Conservation (phyloP, 129 eudicot species). For the Flaveria trinervia region DNA sequence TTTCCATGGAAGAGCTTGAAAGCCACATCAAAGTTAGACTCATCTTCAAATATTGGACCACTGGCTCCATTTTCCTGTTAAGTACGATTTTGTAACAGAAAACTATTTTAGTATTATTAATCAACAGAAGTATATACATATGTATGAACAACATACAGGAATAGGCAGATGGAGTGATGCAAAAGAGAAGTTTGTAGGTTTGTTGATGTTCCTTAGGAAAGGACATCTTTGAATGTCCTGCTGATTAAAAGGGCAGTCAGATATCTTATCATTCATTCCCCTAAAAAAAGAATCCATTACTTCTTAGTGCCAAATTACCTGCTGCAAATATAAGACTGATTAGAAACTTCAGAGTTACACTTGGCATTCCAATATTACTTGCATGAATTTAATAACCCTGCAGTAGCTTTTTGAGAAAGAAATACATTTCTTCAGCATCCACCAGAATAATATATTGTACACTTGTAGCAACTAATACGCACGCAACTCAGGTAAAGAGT, state of each 20-base stretch:
- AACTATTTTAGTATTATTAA: not conserved
- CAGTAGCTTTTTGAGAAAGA: no score
- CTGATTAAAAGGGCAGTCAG: constrained; percentile 48
- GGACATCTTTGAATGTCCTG: constrained; percentile 66
- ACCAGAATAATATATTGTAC: not conserved
- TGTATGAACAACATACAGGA: constrained; percentile 45
- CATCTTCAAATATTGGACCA: constrained; percentile 95
- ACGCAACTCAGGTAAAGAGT: not conserved
- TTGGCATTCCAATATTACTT: not conserved
- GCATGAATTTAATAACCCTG: not conserved
- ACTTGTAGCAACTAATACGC: not conserved
- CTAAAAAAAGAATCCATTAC: constrained; percentile 52
- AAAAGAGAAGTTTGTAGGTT: constrained; percentile 63
- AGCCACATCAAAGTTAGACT: constrained; percentile 64
- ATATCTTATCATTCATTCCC: constrained; percentile 40
- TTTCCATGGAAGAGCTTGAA: constrained; percentile 78
- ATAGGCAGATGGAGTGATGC: constrained; percentile 45
- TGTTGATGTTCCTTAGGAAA: constrained; percentile 66
- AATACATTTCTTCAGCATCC: not conserved
- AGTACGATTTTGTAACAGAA: not conserved
- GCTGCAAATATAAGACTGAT: constrained; percentile 14
- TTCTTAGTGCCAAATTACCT: constrained; percentile 34
- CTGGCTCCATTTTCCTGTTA: constrained; percentile 52
- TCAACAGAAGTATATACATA: not conserved
- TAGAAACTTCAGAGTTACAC: constrained; percentile 2